Evolutionary conservation across 306 rosid species (phyloP).

Genomic region (Fragaria iinumae): DNA sequence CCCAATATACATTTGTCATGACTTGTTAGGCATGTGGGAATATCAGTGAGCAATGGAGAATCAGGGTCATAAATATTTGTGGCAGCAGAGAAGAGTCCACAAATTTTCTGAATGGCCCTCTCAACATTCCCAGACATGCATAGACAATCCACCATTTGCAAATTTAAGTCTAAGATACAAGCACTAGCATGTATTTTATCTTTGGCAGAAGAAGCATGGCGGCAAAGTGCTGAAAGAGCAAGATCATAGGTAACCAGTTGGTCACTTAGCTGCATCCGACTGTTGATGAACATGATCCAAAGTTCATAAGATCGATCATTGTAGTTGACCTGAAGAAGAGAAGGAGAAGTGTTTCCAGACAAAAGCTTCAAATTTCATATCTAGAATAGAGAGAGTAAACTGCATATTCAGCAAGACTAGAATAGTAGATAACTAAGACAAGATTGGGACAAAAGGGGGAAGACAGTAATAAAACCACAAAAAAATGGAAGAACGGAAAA

Average conservation of each 20-base stretch:
- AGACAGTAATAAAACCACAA: neutral
- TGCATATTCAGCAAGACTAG: neutral
- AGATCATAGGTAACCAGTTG: slow-evolving; percentile 62
- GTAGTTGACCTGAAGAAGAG: slow-evolving; percentile 70
- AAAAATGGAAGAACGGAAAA: neutral
- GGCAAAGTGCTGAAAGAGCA: slow-evolving; percentile 67
- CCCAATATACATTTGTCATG: slow-evolving; percentile 94
- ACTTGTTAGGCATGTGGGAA: slow-evolving; percentile 68
- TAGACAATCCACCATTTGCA: slow-evolving; percentile 82
- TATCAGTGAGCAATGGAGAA: slow-evolving; percentile 51
- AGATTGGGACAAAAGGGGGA: neutral
- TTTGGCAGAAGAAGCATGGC: slow-evolving; percentile 37
- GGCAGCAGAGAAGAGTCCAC: slow-evolving; percentile 44
- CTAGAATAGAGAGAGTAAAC: slow-evolving; percentile 25
- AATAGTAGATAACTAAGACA: neutral
- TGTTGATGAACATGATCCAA: slow-evolving; percentile 91
- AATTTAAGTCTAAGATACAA: slow-evolving; percentile 78
- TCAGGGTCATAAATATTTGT: slow-evolving; percentile 46
- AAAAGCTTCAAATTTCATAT: slow-evolving; percentile 36
- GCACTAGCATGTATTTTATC: slow-evolving; percentile 59
- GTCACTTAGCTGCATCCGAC: slow-evolving; percentile 63
- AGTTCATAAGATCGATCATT: slow-evolving; percentile 71
- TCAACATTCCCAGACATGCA: slow-evolving; percentile 86
- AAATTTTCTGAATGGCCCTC: slow-evolving; percentile 61
- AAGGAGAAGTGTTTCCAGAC: slow-evolving; percentile 42